These are phyloP conservation scores for Trichocomaceae sp. DNA, from an alignment of 2,329 filamentous ascomycete genomes.

Conservation along the genomic window DNA sequence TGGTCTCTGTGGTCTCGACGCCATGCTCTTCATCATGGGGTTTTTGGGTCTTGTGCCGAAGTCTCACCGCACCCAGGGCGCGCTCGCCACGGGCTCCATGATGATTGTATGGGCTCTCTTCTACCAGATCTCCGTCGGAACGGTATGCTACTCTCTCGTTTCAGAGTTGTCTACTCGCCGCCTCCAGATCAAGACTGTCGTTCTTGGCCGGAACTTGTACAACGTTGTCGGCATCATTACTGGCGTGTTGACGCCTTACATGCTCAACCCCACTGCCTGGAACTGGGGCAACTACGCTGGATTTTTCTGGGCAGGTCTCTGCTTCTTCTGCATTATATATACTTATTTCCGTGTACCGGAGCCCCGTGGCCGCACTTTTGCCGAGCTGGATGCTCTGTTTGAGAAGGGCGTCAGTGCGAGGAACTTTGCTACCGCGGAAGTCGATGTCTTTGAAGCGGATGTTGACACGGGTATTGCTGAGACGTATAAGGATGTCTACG, in stretches of 20 bases:
- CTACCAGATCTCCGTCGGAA: slow-evolving; percentile 83
- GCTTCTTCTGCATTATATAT: slow-evolving; percentile 74
- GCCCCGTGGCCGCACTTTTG: slow-evolving; percentile 71
- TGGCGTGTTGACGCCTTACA: slow-evolving; percentile 79
- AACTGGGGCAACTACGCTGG: slow-evolving; percentile 81
- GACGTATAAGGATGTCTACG: slow-evolving; percentile 11
- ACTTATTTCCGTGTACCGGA: slow-evolving; percentile 77
- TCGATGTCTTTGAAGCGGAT: slow-evolving; percentile 49
- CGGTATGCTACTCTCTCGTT: slow-evolving; percentile 83
- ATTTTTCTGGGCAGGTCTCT: slow-evolving; percentile 81
- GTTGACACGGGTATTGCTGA: slow-evolving; percentile 15
- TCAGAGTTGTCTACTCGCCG: slow-evolving; percentile 75
- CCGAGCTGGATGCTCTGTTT: slow-evolving; percentile 79
- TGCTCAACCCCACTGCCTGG: slow-evolving; percentile 84
- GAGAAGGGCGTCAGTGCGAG: slow-evolving; percentile 64
- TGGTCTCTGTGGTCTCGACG: slow-evolving; percentile 65
- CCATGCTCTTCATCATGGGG: slow-evolving; percentile 75
- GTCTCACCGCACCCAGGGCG: slow-evolving; percentile 52
- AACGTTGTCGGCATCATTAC: slow-evolving; percentile 78
- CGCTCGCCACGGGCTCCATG: slow-evolving; percentile 73
- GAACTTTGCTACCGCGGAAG: slow-evolving; percentile 58
- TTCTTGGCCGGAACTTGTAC: slow-evolving; percentile 73
- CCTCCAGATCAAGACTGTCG: slow-evolving; percentile 85
- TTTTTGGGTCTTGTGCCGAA: slow-evolving; percentile 70
- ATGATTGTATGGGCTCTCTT: slow-evolving; percentile 77